Evolutionary conservation across 345 rosid species (phyloP).

Genomic region (Rhizophora apiculata): DNA sequence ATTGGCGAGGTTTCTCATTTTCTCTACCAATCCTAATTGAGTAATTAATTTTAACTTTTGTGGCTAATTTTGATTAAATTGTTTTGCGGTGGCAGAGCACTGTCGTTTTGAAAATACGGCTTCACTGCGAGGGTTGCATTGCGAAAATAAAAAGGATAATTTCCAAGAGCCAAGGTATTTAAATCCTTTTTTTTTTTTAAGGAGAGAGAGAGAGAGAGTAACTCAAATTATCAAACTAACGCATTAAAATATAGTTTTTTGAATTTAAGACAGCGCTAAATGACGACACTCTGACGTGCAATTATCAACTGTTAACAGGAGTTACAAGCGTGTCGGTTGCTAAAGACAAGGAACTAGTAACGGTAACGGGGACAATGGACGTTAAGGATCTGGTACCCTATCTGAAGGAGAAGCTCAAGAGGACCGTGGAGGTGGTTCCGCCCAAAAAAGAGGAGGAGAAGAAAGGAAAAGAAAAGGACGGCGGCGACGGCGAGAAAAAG

Average conservation of each 20-base stretch:
- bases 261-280: background rate
- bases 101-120: conserved; percentile 37
- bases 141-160: conserved; percentile 31
- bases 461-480: conserved; percentile 17
- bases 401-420: conserved; percentile 54
- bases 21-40: background rate
- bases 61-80: background rate
- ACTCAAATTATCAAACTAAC: background rate
- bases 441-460: conserved; percentile 41
- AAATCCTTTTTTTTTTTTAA: background rate
- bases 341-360: conserved; percentile 57
- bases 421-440: conserved; percentile 65
- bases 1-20: background rate
- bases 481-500: conserved; percentile 27
- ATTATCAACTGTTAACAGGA: conserved; percentile 38
- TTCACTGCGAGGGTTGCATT: conserved; percentile 46
- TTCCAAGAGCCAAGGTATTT: conserved; percentile 32
- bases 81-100: conserved; percentile 31
- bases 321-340: conserved; percentile 55
- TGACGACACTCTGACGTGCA: conserved; percentile 18
- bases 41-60: background rate
- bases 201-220: too few relatives aligned
- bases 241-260: background rate
- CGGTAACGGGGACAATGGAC: conserved; percentile 74
- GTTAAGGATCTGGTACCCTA: conserved; percentile 45